Evolutionary conservation across 2,329 filamentous ascomycete genomes (phyloP), one percentile per base, ranked within the genome.

Genomic region (Ceratocystis cubensis): DNA sequence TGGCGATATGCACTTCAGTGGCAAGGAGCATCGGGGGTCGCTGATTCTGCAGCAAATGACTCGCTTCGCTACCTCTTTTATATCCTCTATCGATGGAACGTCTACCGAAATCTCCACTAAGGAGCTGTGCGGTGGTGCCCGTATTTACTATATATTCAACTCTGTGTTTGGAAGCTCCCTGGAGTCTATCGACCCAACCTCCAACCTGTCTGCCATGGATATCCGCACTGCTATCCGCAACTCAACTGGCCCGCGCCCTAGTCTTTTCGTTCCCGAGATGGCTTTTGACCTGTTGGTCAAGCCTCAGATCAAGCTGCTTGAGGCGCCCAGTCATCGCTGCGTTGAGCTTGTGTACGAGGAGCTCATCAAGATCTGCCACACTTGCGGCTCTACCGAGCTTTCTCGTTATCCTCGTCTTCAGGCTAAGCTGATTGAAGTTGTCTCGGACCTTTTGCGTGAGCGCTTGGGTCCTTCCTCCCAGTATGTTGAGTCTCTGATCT

Each of bases 101-200:
- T 97, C 93, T 4, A 96, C 92, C 15, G 93, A 99, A 74, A 99
- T 99, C 69, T 97, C 94, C 20, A 99, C 94, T 46, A 97, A 99
- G 77, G 94, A 97, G 77, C 84, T 97, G 10, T 96, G 92, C 72
- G 92, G 92, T 73, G 92, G 92, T 74, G 92, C 92, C 61, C 85
- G 93, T 68, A 96, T 97, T 73, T 97, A 97, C 79, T 96, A 97
- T 78, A 96, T 97, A 71, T 97, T 96, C 82, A 97, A 97, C 78
- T 96, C 92, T 4, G 93, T 97, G 56, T 99, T 97, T 76, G 94
- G 94, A 68, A 96, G 93, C 76, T 95, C 93, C 22, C 81, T 99
- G 63, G 94, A 99, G 75, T 89, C 91, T 25, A 96, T 99, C 71
- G 93, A 99, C 72, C 94, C 94, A 3, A 99, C 93, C 1, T 90